Conservation (phyloP, 2,329 filamentous ascomycete species). For the Elsinoe fawcettii region DNA sequence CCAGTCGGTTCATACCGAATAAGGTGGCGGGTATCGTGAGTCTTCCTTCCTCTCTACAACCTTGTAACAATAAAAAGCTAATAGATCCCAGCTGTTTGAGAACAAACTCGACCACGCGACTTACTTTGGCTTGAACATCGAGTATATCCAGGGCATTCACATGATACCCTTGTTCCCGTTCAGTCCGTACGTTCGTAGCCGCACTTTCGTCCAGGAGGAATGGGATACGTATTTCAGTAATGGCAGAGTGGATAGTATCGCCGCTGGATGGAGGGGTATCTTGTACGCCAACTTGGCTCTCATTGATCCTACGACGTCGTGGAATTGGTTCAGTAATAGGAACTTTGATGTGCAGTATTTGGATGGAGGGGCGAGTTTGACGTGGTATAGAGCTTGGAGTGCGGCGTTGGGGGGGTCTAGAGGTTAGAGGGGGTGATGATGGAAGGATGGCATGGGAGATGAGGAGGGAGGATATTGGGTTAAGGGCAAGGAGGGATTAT, state of each 20-base stretch:
- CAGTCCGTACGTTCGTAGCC: constrained; percentile 58
- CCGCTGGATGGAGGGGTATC: constrained; percentile 78
- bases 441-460: neutral
- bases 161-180: constrained; percentile 70
- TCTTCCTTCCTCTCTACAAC: neutral
- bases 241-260: constrained; percentile 55
- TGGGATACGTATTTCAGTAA: constrained; percentile 72
- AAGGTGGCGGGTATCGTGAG: constrained; percentile 52
- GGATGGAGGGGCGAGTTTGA: constrained; percentile 74
- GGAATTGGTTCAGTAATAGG: constrained; percentile 62
- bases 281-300: constrained; percentile 76
- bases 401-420: constrained; percentile 51
- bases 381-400: constrained; percentile 76
- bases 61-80: constrained; percentile 19
- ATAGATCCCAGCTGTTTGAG: constrained; percentile 59
- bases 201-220: constrained; percentile 69
- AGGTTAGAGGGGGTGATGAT: neutral
- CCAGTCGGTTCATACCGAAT: constrained; percentile 70
- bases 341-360: constrained; percentile 62
- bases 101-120: constrained; percentile 93
- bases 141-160: constrained; percentile 58
- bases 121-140: constrained; percentile 59
- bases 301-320: constrained; percentile 61
- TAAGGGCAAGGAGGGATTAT: too few species aligned
- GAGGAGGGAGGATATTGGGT: neutral